A percentile compares a stretch with the other conserved stretches of the same genome.
phyloP scores from a whole-genome alignment of 495 filamentous ascomycete genomes.

The Neurospora tetrasperma region DNA sequence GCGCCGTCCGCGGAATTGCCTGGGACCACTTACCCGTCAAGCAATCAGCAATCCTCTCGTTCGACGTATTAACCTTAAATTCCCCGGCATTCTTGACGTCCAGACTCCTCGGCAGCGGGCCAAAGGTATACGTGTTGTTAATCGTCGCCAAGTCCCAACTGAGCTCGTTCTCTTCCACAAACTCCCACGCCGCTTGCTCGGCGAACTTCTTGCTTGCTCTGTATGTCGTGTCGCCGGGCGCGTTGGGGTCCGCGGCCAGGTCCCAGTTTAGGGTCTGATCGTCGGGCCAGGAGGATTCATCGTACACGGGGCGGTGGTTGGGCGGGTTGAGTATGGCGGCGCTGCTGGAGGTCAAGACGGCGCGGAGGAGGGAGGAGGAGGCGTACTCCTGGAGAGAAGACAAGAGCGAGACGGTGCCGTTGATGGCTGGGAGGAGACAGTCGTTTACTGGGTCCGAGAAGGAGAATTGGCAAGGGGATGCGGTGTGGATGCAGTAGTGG shows the following conservation, averaged over 20 bases:
- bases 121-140: slow-evolving; percentile 37
- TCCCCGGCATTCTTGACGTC: slow-evolving; percentile 2
- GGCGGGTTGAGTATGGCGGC: slow-evolving; percentile 29
- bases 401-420: slow-evolving; percentile 33
- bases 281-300: slow-evolving; percentile 30
- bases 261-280: slow-evolving; percentile 21
- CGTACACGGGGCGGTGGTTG: slow-evolving; percentile 28
- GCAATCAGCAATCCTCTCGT: slow-evolving; percentile 33
- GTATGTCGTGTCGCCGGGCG: slow-evolving; percentile 19
- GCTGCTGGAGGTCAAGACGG: slow-evolving; percentile 37
- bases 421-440: slow-evolving; percentile 34
- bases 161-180: slow-evolving; percentile 21
- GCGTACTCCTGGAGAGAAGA: slow-evolving; percentile 23
- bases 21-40: slow-evolving; percentile 22
- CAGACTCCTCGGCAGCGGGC: slow-evolving; percentile 29
- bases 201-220: slow-evolving; percentile 34
- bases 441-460: slow-evolving; percentile 27
- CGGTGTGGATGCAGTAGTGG: slow-evolving; percentile 35
- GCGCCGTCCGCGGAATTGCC: slow-evolving; percentile 24
- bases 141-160: slow-evolving; percentile 34
- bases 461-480: slow-evolving; percentile 31
- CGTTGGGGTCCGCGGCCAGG: slow-evolving; percentile 15
- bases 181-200: slow-evolving; percentile 38
- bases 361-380: slow-evolving; percentile 24
- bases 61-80: slow-evolving; percentile 34